A percentile compares a stretch with the other conserved stretches of the same genome.
Evolutionary conservation across 371 early-diverging fungal genomes (phyloP).

Genomic region (Haplosporangium sp.): DNA sequence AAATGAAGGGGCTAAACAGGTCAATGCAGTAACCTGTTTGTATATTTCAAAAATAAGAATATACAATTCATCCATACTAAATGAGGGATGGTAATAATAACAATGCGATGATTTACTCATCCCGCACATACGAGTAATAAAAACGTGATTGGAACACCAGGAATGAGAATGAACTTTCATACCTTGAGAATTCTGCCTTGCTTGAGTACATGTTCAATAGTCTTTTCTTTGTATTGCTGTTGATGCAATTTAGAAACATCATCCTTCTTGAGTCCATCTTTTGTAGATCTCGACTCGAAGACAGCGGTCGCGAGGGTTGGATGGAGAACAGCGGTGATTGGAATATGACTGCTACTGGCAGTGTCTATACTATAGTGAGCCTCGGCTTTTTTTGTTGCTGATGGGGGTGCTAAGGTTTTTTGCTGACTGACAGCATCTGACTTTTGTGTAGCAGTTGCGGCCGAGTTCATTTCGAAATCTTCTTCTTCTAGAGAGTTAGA

Average conservation of each 20-base stretch:
- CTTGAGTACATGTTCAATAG: conserved; percentile 37
- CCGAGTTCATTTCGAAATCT: conserved; percentile 22
- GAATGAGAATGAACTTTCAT: background rate
- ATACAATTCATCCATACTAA: background rate
- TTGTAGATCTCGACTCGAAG: background rate
- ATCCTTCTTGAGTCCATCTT: conserved; percentile 1
- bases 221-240: conserved; percentile 21
- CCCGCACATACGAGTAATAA: too few species aligned
- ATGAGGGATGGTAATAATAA: background rate
- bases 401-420: background rate
- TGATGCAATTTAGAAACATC: conserved; percentile 9
- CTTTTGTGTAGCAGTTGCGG: conserved; percentile 15
- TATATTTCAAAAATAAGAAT: background rate
- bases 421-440: background rate
- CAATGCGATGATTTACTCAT: background rate
- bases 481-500: conserved; percentile 35
- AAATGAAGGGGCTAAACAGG: conserved; percentile 4
- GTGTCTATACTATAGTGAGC: background rate
- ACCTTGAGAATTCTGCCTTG: conserved; percentile 47
- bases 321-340: background rate
- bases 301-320: background rate
- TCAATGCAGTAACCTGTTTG: background rate
- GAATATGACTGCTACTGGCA: conserved; percentile 7
- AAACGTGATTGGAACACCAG: too few species aligned
- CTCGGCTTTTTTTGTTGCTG: background rate